Evolutionary conservation across 202 grass and related monocot species (phyloP), one percentile per base, ranked within the genome.

Genomic region (Brachypodium distachyon): DNA sequence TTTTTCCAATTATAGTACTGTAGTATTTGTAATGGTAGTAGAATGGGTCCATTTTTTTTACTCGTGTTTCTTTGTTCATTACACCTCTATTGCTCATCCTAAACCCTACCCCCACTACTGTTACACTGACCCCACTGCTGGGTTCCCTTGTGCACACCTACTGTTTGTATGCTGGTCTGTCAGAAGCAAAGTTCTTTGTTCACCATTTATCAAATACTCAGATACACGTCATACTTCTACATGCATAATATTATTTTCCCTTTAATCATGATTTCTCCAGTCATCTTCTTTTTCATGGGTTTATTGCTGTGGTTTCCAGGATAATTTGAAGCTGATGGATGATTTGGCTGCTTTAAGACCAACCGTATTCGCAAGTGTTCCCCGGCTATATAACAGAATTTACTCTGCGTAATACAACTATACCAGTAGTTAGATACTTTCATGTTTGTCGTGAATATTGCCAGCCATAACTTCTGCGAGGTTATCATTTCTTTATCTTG

Each of bases 301-400:
- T 39, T 55, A 42, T 67, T 80, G 18, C 10, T 7, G 31, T 61
- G 66, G 28, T 82, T 69, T 84, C 48, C 89, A 98, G 96, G 96
- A 98, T 83, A 98, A 87, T 78, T 75, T 98, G 83, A 98, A 98
- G 79, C 74, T 98, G 72, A 95, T 98, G 87, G 96, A 95, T 69
- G 96, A 98, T 85, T 70, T 98, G 60, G 85, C 89, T 80, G 83
- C 71, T 87, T 86, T 98, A 74, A 92, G 91, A 75, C 96, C 96
- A 19, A 98, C 96, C 27, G 9, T 98, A 60, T 98, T 98, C 14
- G 32, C 82, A 55, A 98, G 96, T 76, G 96, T 98, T 33, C 96
- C 96, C 67, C 87, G 95, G 58, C 73, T 95, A 63, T 98, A 90
- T 69, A 98, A 95, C 81, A 86, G 77, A 89, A 95, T 98, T 61